Conservation (phyloP, 768 basidiomycete species). For the Boletus reticuloceps region DNA sequence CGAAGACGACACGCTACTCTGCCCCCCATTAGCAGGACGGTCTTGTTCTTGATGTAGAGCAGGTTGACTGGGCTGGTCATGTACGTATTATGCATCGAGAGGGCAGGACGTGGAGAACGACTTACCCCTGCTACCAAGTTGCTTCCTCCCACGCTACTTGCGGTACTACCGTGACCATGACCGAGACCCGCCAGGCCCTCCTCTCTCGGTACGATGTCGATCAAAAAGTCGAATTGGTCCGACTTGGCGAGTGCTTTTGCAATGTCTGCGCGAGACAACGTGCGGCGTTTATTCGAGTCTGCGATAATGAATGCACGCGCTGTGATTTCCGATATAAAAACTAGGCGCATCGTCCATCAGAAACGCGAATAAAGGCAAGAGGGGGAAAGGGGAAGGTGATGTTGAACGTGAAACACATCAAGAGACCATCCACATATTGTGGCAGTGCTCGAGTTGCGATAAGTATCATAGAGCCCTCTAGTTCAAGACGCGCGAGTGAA, state of each 20-base stretch:
- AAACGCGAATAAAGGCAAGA: neutral
- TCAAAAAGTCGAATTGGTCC: slow-evolving; percentile 97
- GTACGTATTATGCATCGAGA: neutral
- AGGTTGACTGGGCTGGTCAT: slow-evolving; percentile 24
- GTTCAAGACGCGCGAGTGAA: neutral
- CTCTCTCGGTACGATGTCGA: slow-evolving; percentile 92
- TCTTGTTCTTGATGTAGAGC: slow-evolving; percentile 25
- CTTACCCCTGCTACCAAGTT: slow-evolving; percentile 27
- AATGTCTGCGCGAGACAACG: slow-evolving; percentile 89
- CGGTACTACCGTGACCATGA: slow-evolving; percentile 3
- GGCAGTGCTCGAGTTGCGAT: slow-evolving; percentile 2
- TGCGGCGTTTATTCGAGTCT: slow-evolving; percentile 95
- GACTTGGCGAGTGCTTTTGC: slow-evolving; percentile 89
- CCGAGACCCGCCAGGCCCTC: slow-evolving; percentile 39
- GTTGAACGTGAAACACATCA: neutral
- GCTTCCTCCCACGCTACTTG: slow-evolving; percentile 5
- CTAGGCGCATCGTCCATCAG: slow-evolving; percentile 37
- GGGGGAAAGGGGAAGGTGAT: neutral
- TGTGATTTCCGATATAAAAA: slow-evolving; percentile 97
- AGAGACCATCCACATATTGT: neutral
- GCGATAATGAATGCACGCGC: slow-evolving; percentile 94
- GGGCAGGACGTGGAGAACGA: neutral
- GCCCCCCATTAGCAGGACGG: slow-evolving; percentile 17
- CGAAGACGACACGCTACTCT: slow-evolving; percentile 18
- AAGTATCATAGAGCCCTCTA: neutral